phyloP scores from a whole-genome alignment of 2,329 filamentous ascomycete species.

The Neonectria ditissima region DNA sequence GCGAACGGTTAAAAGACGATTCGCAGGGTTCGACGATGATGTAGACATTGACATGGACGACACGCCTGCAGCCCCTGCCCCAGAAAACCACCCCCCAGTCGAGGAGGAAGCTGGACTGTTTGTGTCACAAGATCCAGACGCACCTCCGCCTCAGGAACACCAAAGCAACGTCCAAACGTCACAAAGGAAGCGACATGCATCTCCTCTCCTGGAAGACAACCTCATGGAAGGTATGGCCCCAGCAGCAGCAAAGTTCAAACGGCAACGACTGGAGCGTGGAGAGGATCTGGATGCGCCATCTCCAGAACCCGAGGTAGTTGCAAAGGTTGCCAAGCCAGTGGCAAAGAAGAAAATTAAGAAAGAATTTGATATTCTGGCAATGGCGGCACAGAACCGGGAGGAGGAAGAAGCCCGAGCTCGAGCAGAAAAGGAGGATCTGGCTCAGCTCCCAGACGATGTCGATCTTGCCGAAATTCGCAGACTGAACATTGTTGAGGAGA shows the following conservation, averaged over 20 bases:
- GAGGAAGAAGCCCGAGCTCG: slow-evolving; percentile 74
- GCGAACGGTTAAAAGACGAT: slow-evolving; percentile 65
- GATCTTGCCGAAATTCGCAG: slow-evolving; percentile 79
- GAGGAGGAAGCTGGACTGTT: slow-evolving; percentile 64
- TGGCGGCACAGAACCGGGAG: slow-evolving; percentile 70
- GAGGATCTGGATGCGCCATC: slow-evolving; percentile 55
- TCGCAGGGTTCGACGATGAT: slow-evolving; percentile 76
- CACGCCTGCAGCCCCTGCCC: slow-evolving; percentile 22
- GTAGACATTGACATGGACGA: slow-evolving; percentile 54
- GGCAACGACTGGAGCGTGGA: slow-evolving; percentile 74
- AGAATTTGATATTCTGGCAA: slow-evolving; percentile 76
- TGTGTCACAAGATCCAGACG: slow-evolving; percentile 62
- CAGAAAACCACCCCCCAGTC: slow-evolving; percentile 16
- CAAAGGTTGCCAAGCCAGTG: slow-evolving; percentile 28
- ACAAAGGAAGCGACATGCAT: slow-evolving; percentile 60
- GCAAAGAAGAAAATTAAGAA: slow-evolving; percentile 65
- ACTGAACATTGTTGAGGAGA: slow-evolving; percentile 81
- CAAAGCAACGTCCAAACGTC: slow-evolving; percentile 39
- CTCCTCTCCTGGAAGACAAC: slow-evolving; percentile 61
- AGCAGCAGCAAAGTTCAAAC: slow-evolving; percentile 81
- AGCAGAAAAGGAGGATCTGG: slow-evolving; percentile 66
- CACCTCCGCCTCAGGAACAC: slow-evolving; percentile 36
- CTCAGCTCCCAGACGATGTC: slow-evolving; percentile 69
- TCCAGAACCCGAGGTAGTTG: slow-evolving; percentile 41
- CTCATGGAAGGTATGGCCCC: slow-evolving; percentile 80